phyloP scores from a whole-genome alignment of 768 basidiomycete species.

The Termitomyces sp. region DNA sequence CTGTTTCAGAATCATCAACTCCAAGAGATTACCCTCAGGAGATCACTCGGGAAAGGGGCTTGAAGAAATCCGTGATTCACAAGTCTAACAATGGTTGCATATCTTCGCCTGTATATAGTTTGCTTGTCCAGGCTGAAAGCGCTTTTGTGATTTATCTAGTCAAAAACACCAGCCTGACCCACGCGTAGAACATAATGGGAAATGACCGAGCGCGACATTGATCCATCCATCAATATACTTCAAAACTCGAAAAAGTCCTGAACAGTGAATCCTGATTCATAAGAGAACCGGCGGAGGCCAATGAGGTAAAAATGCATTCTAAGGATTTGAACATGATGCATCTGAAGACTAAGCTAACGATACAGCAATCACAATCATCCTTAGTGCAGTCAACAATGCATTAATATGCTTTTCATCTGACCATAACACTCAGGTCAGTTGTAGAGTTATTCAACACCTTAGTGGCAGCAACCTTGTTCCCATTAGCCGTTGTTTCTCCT shows the following conservation, averaged over 20 bases:
- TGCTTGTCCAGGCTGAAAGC: neutral
- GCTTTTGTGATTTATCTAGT: neutral
- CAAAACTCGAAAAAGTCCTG: too few relatives aligned
- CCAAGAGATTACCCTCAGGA: neutral
- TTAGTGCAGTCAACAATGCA: too few relatives aligned
- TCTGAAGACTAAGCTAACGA: neutral
- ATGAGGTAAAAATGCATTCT: too few relatives aligned
- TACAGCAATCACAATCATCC: neutral
- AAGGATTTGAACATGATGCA: neutral
- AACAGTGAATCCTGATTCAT: too few relatives aligned
- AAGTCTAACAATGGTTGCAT: neutral
- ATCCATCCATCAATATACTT: too few relatives aligned
- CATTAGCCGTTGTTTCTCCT: neutral
- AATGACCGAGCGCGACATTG: neutral
- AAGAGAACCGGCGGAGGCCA: too few relatives aligned
- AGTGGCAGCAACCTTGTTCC: too few relatives aligned
- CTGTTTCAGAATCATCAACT: constrained; percentile 3
- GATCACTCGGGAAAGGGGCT: neutral
- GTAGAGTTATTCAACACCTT: neutral
- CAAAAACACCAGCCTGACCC: neutral
- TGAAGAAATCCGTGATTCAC: neutral
- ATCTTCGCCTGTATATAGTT: neutral
- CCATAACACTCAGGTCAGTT: neutral
- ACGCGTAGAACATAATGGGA: neutral
- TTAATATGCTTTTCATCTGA: too few relatives aligned